Evolutionary conservation across 352 stramenopile genomes (phyloP).

Genomic region (Phytophthora megakarya): DNA sequence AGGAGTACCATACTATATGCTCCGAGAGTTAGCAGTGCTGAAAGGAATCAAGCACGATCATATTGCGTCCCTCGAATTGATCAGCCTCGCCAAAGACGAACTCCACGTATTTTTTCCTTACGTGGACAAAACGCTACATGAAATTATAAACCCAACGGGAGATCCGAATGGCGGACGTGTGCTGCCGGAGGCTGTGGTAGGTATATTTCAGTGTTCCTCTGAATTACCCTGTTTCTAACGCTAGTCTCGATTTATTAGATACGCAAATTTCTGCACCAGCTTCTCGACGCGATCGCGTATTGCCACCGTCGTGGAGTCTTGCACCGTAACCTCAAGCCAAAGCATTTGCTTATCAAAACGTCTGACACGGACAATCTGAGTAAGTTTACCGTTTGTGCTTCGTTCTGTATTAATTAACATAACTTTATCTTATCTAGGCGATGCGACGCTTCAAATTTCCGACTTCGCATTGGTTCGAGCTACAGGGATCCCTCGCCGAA

Average conservation of each 20-base stretch:
- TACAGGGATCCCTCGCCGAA: conserved; percentile 84
- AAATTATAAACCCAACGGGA: conserved; percentile 90
- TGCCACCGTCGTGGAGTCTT: conserved; percentile 88
- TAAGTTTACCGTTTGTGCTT: conserved; percentile 28
- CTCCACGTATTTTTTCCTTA: conserved; percentile 92
- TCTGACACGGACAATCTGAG: conserved; percentile 61
- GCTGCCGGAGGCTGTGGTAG: conserved; percentile 73
- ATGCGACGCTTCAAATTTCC: conserved; percentile 81
- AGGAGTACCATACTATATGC: conserved; percentile 94
- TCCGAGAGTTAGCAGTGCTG: conserved; percentile 88
- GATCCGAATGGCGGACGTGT: conserved; percentile 80
- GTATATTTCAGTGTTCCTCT: conserved; percentile 16
- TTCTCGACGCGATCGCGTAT: conserved; percentile 88
- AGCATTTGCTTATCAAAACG: conserved; percentile 89
- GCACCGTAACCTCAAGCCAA: conserved; percentile 91
- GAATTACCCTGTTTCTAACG: conserved; percentile 6
- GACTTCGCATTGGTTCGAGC: conserved; percentile 91
- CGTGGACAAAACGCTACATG: conserved; percentile 90
- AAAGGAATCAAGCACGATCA: conserved; percentile 89
- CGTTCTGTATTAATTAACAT: background rate
- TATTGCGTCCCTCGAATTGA: conserved; percentile 88
- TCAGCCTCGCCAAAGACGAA: conserved; percentile 85
- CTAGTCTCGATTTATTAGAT: conserved; percentile 46
- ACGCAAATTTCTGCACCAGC: conserved; percentile 81
- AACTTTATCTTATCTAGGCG: conserved; percentile 35